Base-by-base conservation (phyloP, 2,329 filamentous ascomycete species). In the Fusarium nelsonii region DNA sequence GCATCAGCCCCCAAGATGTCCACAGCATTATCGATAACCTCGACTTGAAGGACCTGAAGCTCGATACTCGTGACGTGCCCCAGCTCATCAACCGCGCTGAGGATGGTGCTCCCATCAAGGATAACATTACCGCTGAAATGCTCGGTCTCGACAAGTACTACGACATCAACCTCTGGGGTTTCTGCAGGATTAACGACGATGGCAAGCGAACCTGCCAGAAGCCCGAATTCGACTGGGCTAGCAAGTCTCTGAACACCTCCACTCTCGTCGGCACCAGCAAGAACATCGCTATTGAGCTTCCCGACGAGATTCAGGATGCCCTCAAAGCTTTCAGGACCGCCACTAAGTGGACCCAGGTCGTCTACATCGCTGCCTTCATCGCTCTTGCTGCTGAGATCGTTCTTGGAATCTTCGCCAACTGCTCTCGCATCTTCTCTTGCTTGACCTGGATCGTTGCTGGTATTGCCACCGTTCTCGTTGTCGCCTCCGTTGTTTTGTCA, bases 141-240 rank as follows among this genome's bases (percentile, higher is more conserved):
- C 84, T 92, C 43, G 84, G 87, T 56, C 86, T 97, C 62, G 87
- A 86, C 74, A 89, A 95, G 77, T 85, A 89, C 75, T 98, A 97
- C 86, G 87, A 92, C 65, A 85, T 98, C 76, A 88, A 87, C 76
- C 85, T 98, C 37, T 97, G 93, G 92, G 92, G 91, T 77, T 97
- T 94, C 86, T 98, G 96, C 87, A 83, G 84, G 59, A 88, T 86
- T 54, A 81, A 85, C 51, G 79, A 84, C 70, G 85, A 86, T 70
- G 70, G 71, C 69, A 83, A 85, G 67, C 83, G 84, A 68, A 83
- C 85, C 72, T 98, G 95, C 87, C 90, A 89, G 54, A 84, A 89
- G 72, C 85, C 90, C 56, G 83, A 90, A 78, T 90, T 90, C 73
- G 84, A 93, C 81, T 99, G 92, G 89, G 93, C 91, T 74, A 87